These are phyloP conservation scores for Chaetomiaceae sp. DNA, from an alignment of 2,329 filamentous ascomycete species.

Conservation along the genomic window DNA sequence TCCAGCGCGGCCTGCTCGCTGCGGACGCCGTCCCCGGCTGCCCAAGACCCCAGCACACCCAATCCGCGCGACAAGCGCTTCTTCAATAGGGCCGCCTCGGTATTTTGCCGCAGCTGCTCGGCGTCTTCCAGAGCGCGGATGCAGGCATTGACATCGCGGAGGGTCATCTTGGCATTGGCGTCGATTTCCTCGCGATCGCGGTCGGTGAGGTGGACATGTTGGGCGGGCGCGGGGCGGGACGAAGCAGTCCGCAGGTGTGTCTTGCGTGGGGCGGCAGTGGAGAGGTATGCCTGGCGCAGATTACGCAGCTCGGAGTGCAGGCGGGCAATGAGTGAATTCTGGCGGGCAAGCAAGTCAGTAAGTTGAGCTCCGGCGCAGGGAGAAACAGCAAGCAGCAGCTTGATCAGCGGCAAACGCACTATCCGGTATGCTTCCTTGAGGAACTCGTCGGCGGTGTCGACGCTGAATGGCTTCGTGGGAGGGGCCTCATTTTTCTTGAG, in stretches of 20 bases:
- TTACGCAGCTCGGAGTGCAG: conserved; percentile 75
- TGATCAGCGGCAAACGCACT: conserved; percentile 45
- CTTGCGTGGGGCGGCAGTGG: conserved; percentile 64
- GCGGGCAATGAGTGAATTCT: conserved; percentile 82
- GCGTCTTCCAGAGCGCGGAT: conserved; percentile 77
- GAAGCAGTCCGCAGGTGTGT: conserved; percentile 42
- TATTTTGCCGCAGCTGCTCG: conserved; percentile 75
- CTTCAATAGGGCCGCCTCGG: conserved; percentile 63
- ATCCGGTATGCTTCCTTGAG: conserved; percentile 92
- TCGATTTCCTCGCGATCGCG: conserved; percentile 82
- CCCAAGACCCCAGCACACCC: conserved; percentile 62
- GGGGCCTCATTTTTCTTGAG: conserved; percentile 56
- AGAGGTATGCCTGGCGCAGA: conserved; percentile 88
- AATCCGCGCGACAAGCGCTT: conserved; percentile 65
- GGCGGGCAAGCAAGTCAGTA: conserved; percentile 3
- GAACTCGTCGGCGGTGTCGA: conserved; percentile 71
- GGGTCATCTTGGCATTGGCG: conserved; percentile 75
- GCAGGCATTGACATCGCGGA: conserved; percentile 78
- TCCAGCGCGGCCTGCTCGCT: conserved; percentile 70
- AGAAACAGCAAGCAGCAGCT: too few relatives aligned
- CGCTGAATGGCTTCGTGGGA: conserved; percentile 42
- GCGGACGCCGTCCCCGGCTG: conserved; percentile 56
- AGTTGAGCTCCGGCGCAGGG: background rate
- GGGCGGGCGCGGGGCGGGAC: conserved; percentile 38
- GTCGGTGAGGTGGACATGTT: conserved; percentile 64